Conservation (phyloP, 2,329 filamentous ascomycete species). For the Aureobasidium sp. region DNA sequence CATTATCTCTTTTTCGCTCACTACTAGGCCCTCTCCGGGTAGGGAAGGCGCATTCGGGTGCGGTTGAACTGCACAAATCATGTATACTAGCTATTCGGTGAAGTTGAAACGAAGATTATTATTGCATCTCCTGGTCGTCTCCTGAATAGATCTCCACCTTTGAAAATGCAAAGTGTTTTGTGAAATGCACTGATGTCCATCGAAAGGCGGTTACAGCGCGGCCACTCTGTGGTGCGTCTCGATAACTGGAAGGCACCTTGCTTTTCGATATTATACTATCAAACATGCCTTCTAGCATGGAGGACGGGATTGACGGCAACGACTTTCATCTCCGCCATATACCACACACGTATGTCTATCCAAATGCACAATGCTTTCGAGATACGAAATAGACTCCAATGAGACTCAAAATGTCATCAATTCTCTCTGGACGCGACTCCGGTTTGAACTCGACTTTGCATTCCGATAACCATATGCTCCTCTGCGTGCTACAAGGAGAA, state of each 20-base stretch:
- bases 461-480: background rate
- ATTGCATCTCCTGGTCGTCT: background rate
- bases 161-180: background rate
- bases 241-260: background rate
- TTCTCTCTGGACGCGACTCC: background rate
- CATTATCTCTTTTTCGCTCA: conserved; percentile 10
- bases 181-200: background rate
- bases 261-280: background rate
- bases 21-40: background rate
- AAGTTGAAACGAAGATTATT: background rate
- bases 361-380: background rate
- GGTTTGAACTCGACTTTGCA: background rate
- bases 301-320: background rate
- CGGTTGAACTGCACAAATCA: background rate
- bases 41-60: background rate
- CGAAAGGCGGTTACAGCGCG: background rate
- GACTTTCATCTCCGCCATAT: background rate
- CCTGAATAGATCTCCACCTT: background rate
- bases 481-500: background rate
- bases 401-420: background rate
- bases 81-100: background rate
- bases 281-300: background rate
- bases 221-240: background rate
- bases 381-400: background rate
- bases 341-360: background rate